Conservation (phyloP, 225 moss, liverwort and hornwort genomes). For the Pseudisothecium myosuroides region DNA sequence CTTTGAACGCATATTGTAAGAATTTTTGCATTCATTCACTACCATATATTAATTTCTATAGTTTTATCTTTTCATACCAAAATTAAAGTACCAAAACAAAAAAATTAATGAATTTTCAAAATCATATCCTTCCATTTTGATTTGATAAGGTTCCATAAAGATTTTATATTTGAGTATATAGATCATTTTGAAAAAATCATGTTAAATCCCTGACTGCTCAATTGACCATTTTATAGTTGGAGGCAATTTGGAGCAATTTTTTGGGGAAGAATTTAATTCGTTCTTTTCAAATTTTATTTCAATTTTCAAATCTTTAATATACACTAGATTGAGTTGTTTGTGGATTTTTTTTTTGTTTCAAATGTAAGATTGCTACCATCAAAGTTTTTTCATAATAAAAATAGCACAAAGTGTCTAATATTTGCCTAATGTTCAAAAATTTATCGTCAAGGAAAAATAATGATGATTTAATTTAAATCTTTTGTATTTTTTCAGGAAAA, state of each 20-base stretch:
- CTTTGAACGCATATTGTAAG: neutral
- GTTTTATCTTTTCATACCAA: neutral
- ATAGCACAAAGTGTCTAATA: neutral
- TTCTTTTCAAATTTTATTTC: neutral
- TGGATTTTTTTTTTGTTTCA: neutral
- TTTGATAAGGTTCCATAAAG: no score
- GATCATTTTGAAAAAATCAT: neutral
- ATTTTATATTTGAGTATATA: neutral
- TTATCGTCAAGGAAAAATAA: neutral
- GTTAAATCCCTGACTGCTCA: rapidly evolving
- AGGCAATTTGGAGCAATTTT: neutral
- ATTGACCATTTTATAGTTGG: neutral
- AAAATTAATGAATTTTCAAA: neutral
- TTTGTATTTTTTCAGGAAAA: neutral
- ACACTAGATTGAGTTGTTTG: neutral
- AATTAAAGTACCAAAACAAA: neutral
- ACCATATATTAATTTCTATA: neutral
- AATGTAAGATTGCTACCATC: rapidly evolving
- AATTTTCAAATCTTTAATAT: no score
- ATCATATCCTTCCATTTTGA: neutral
- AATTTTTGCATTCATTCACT: neutral
- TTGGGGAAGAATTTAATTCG: neutral
- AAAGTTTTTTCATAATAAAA: neutral
- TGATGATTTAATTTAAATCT: neutral
- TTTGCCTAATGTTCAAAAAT: neutral